Percentiles rank a stretch among this genome's conserved stretches.
Conservation (phyloP, 163 green algal species). For the Chlamydomonas reinhardtii region DNA sequence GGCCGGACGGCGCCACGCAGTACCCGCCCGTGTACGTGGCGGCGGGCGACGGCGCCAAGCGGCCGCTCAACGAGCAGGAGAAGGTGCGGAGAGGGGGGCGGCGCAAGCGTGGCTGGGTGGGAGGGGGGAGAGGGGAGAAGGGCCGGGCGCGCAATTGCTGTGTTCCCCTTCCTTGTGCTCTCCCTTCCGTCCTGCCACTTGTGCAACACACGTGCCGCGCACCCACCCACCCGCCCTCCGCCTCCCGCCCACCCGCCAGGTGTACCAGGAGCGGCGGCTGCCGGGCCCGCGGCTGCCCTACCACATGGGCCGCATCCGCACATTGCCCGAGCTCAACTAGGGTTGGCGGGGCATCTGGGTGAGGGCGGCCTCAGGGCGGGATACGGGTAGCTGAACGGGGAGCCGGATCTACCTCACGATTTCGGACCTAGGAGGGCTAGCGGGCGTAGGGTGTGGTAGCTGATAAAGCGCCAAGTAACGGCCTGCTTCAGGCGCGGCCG, state of each 20-base stretch:
- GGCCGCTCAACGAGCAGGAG: conserved; percentile 59
- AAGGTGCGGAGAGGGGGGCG: background rate
- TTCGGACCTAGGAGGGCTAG: no score
- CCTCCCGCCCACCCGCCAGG: background rate
- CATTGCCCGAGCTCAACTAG: conserved; percentile 27
- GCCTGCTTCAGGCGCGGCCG: no score
- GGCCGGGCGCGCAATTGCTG: no score
- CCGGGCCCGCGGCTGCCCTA: conserved; percentile 32
- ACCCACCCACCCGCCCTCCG: background rate
- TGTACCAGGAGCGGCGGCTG: conserved; percentile 54
- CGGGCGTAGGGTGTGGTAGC: no score
- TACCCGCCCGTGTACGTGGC: conserved; percentile 57
- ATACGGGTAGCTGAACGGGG: no score
- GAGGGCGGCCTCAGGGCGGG: no score
- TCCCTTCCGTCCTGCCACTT: no score
- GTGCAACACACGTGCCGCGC: background rate
- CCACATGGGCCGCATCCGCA: conserved; percentile 20
- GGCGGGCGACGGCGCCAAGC: background rate
- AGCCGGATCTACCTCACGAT: no score
- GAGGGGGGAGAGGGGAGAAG: background rate
- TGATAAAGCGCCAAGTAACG: no score
- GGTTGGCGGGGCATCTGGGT: background rate
- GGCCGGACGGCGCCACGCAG: conserved; percentile 42
- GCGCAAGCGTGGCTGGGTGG: background rate
- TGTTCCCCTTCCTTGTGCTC: no score